These are phyloP conservation scores for Populus tomentosa DNA, from an alignment of 441 rosid species.

Conservation along the genomic window DNA sequence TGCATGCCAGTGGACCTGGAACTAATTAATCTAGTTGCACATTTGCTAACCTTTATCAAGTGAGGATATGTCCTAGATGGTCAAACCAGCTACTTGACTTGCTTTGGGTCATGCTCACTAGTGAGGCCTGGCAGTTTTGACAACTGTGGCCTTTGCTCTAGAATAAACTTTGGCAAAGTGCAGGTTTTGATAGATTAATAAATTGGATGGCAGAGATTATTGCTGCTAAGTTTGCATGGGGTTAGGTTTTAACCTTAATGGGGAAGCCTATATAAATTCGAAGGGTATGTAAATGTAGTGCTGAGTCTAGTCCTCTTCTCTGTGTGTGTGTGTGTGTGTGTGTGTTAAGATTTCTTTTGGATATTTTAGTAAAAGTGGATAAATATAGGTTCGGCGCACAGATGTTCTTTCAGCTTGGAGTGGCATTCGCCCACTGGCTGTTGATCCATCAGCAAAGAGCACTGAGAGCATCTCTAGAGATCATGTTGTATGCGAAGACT, in stretches of 20 bases:
- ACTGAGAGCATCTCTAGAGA: conserved; percentile 96
- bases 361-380: conserved; percentile 14
- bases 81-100: too few species aligned
- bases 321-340: background rate
- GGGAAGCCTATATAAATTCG: too few species aligned
- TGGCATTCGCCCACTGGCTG: conserved; percentile 92
- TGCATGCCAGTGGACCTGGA: background rate
- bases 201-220: background rate
- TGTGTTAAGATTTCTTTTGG: conserved; percentile 14
- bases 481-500: conserved; percentile 83
- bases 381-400: conserved; percentile 75
- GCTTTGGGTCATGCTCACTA: too few species aligned
- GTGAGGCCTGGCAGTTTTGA: too few species aligned
- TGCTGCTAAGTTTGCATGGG: background rate
- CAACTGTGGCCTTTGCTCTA: background rate
- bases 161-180: background rate
- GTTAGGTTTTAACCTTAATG: background rate
- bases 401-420: conserved; percentile 99
- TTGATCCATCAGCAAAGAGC: conserved; percentile 79
- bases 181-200: background rate
- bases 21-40: background rate
- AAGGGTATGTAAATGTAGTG: background rate
- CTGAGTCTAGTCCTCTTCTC: background rate
- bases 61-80: background rate
- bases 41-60: background rate